Evolutionary conservation across 208 protist species (phyloP).

Genomic region (Lotmaria passim): DNA sequence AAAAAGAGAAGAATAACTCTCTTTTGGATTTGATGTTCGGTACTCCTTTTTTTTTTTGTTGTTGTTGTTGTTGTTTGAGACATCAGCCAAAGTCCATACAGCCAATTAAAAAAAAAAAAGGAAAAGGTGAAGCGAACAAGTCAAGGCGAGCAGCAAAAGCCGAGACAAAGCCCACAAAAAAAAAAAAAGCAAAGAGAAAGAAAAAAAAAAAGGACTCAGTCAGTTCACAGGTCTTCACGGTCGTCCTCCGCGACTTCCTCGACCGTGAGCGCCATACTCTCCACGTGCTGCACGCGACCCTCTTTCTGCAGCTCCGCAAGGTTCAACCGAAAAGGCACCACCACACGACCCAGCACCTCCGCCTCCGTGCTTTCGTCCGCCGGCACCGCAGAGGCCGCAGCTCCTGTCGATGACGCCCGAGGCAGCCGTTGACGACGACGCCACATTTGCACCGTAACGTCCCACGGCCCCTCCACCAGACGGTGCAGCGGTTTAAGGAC

Average conservation of each 20-base stretch:
- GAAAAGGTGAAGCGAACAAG: neutral
- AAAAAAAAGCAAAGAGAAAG: slow-evolving; percentile 10
- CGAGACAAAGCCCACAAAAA: neutral
- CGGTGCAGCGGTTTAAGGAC: slow-evolving; percentile 75
- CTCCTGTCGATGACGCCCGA: neutral
- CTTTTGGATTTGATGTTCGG: no score
- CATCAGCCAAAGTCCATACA: no score
- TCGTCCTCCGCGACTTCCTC: neutral
- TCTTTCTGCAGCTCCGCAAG: slow-evolving; percentile 14
- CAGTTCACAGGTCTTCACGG: slow-evolving; percentile 6
- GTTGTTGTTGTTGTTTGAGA: no score
- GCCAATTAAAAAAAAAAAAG: slow-evolving; percentile 3
- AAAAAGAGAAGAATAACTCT: no score
- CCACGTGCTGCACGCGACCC: slow-evolving; percentile 12
- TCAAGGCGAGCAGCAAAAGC: neutral
- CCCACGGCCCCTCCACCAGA: slow-evolving; percentile 51
- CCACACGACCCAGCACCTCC: slow-evolving; percentile 63
- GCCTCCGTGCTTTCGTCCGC: slow-evolving; percentile 24
- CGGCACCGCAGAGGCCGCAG: neutral
- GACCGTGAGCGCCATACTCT: slow-evolving; percentile 12
- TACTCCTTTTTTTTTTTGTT: no score
- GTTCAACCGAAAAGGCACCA: slow-evolving; percentile 65
- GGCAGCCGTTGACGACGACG: slow-evolving; percentile 27
- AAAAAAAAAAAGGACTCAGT: slow-evolving; percentile 6
- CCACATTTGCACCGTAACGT: slow-evolving; percentile 61